Evolutionary conservation across 2,329 filamentous ascomycete species (phyloP).

Genomic region (Exserohilum rostratum): DNA sequence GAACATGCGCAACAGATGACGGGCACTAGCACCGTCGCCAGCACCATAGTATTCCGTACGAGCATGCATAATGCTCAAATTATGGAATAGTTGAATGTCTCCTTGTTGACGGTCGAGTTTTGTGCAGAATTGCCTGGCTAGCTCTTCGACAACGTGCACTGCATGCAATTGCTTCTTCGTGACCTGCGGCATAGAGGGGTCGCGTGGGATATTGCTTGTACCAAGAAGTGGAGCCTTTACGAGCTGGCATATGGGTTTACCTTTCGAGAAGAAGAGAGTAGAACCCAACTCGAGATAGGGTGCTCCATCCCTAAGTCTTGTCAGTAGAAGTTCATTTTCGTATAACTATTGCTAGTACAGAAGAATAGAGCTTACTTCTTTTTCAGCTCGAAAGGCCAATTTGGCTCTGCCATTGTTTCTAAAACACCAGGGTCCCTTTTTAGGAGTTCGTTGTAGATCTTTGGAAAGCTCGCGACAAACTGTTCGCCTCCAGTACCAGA

Average conservation of each 20-base stretch:
- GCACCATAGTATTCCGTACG: conserved; percentile 39
- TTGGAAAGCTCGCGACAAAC: conserved; percentile 40
- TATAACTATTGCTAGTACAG: too few relatives aligned
- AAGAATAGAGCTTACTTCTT: conserved; percentile 34
- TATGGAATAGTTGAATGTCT: conserved; percentile 48
- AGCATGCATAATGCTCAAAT: conserved; percentile 47
- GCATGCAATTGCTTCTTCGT: too few relatives aligned
- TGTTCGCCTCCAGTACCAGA: conserved; percentile 40
- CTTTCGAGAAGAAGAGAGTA: conserved; percentile 43
- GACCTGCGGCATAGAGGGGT: too few relatives aligned
- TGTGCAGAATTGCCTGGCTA: conserved; percentile 37
- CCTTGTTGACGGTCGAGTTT: conserved; percentile 44
- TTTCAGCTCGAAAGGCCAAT: conserved; percentile 49
- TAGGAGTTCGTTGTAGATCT: conserved; percentile 46
- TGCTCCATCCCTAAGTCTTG: conserved; percentile 32
- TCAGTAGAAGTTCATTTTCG: too few relatives aligned
- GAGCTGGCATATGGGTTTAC: conserved; percentile 46
- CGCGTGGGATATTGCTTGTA: conserved; percentile 39
- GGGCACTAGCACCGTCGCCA: conserved; percentile 27
- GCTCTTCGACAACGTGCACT: conserved; percentile 34
- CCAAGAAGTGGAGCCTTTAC: conserved; percentile 48
- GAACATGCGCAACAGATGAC: conserved; percentile 48
- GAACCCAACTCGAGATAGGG: conserved; percentile 45
- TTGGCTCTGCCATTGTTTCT: conserved; percentile 41
- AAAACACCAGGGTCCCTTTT: conserved; percentile 40